Conservation (phyloP, 805 yeast species). For the Kuraishia floccosa region DNA sequence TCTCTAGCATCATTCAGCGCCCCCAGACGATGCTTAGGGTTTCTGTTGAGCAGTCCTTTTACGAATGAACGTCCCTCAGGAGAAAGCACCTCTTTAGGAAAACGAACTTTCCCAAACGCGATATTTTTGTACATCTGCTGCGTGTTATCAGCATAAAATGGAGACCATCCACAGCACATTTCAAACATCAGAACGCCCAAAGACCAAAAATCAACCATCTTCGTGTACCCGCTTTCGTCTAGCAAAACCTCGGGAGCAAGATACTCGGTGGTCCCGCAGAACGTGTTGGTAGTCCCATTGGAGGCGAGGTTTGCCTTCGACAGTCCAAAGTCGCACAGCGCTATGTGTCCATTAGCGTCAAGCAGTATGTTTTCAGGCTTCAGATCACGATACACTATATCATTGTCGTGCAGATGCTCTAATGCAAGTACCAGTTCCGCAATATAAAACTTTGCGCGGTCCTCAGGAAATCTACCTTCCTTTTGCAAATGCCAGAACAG, state of each 20-base stretch:
- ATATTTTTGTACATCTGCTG: constrained; percentile 99
- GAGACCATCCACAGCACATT: constrained; percentile 99
- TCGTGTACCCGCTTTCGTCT: constrained; percentile 94
- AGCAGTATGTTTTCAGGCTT: constrained; percentile 93
- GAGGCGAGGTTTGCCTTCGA: constrained; percentile 85
- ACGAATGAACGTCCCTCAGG: constrained; percentile 93
- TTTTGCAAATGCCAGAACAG: constrained; percentile 94
- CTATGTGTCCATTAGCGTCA: constrained; percentile 96
- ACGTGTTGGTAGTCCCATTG: constrained; percentile 89
- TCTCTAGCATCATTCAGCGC: constrained; percentile 88
- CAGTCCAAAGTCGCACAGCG: constrained; percentile 93
- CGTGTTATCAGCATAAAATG: constrained; percentile 94
- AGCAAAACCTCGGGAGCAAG: constrained; percentile 93
- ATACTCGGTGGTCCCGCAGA: constrained; percentile 97
- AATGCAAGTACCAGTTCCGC: constrained; percentile 91
- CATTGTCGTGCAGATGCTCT: constrained; percentile 91
- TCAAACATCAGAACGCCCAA: constrained; percentile 93
- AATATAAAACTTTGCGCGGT: constrained; percentile 91
- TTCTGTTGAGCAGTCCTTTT: constrained; percentile 87
- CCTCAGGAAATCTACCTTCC: constrained; percentile 90
- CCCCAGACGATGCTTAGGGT: constrained; percentile 92
- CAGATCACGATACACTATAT: constrained; percentile 90
- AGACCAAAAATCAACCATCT: constrained; percentile 99
- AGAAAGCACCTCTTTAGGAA: constrained; percentile 90
- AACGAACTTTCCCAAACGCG: constrained; percentile 95